Evolutionary conservation across 2,329 filamentous ascomycete species (phyloP).

Genomic region (Ceratocystis variospora): DNA sequence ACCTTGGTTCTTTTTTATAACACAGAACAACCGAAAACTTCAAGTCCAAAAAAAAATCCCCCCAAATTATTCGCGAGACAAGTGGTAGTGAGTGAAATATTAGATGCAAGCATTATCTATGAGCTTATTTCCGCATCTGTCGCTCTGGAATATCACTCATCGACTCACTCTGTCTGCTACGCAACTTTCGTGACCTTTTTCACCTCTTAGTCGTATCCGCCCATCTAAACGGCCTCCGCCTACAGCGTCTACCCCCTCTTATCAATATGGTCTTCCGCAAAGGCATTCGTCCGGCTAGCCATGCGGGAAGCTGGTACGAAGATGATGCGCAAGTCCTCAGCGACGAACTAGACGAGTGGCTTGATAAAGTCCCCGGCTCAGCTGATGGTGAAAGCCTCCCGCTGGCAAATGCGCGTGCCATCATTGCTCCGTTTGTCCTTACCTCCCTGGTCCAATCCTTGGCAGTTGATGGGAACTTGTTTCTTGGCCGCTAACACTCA

Average conservation of each 20-base stretch:
- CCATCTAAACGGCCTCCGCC: not conserved
- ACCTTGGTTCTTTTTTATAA: not conserved
- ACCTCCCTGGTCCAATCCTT: conserved; percentile 1
- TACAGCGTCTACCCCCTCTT: not conserved
- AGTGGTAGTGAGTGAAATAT: not conserved
- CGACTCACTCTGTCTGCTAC: not conserved
- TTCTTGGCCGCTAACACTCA: conserved; percentile 2
- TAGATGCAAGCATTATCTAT: not conserved
- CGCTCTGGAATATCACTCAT: not conserved
- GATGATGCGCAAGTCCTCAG: conserved; percentile 45
- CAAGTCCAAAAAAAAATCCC: no score
- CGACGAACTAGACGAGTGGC: conserved; percentile 57
- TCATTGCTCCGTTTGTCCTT: conserved; percentile 75
- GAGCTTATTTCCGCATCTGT: not conserved
- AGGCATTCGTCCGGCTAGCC: conserved; percentile 42
- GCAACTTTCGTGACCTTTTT: not conserved
- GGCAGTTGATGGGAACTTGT: not conserved
- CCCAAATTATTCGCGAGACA: no score
- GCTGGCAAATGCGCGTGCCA: conserved; percentile 58
- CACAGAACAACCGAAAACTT: not conserved
- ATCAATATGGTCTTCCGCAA: conserved; percentile 9
- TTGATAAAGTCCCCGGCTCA: conserved; percentile 54
- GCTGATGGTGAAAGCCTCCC: conserved; percentile 51
- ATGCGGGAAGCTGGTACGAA: conserved; percentile 83
- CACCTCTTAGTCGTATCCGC: not conserved